Evolutionary conservation across 2,329 filamentous ascomycete genomes (phyloP), one percentile per base, ranked within the genome.

Genomic region (Parafenestella ontariensis): DNA sequence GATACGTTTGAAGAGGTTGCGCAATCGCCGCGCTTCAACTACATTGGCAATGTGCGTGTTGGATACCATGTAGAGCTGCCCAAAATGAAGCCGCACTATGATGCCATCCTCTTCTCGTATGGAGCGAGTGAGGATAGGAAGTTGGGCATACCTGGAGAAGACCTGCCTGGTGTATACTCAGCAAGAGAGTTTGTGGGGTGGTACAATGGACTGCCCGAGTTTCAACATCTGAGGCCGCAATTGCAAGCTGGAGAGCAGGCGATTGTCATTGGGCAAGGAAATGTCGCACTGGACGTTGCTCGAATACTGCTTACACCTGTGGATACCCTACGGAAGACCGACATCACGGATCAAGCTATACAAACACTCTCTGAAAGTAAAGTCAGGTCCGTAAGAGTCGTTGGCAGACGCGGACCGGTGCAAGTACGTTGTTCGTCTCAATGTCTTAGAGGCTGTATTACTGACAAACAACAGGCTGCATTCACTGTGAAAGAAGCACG

Each of bases 401-500:
- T 98, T 20, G 95, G 94, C 11, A 85, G 95, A 64, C 85, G 95
- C 70, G 95, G 95, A 0, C 92, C 93, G 1, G 84, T 96, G 82
- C 92, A 96, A 82, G 90, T 88, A 78, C 58, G 81, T 44, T 2
- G 5, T 5, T 17, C 7, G 5, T 34, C 3, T 24, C 15, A 4
- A 3, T 26, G 8, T n/a, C 28, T 5, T 7, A 24, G 6, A 1
- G 8, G 28, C 2, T 7, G 13, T n/a, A 17, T 28, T 24, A n/a
- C 58, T 68, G 29, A 68, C 23, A 26, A 1, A n/a, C 5, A n/a
- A 15, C 67, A 94, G 88, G 94, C 92, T 21, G 88, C 95, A 0
- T 98, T 96, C 68, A 97, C 94, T 0, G 96, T 96, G 73, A 98
- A 97, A 76, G 95, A 99, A 78, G 79, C 92, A 15, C 87, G 95